Conservation (phyloP, 1,284 basidiomycete genomes). For the Ustilago nuda region DNA sequence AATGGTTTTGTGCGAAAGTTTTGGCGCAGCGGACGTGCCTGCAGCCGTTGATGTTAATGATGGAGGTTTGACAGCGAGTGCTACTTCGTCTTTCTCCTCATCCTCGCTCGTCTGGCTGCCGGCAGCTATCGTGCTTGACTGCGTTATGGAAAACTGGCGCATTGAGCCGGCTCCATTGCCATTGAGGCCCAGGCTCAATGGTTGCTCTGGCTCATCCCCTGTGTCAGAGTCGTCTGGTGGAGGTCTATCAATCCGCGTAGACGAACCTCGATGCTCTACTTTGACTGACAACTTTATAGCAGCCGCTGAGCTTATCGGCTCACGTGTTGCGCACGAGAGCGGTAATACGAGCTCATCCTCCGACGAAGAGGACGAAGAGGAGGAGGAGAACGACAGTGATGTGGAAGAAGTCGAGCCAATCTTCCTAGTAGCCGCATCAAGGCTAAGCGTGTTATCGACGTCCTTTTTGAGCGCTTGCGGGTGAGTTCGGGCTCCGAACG, state of each 20-base stretch:
- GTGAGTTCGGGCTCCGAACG: not conserved
- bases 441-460: not conserved
- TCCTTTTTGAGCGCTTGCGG: not conserved
- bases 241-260: not conserved
- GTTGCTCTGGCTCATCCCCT: conserved; percentile 21
- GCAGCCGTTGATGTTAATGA: not conserved
- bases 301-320: not conserved
- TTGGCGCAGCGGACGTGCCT: not conserved
- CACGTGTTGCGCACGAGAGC: conserved; percentile 11
- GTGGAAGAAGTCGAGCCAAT: too few species aligned
- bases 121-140: not conserved
- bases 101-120: conserved; percentile 22
- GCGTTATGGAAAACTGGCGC: not conserved
- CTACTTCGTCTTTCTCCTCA: conserved; percentile 36
- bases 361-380: conserved; percentile 12
- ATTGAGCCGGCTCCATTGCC: conserved; percentile 1
- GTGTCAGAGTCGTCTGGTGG: conserved; percentile 11
- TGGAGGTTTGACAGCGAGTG: conserved; percentile 19
- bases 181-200: conserved; percentile 15
- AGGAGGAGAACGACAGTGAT: not conserved
- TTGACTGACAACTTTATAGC: not conserved
- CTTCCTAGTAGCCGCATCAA: not conserved
- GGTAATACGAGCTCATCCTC: conserved; percentile 33
- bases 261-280: not conserved
- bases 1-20: not conserved